These are phyloP conservation scores for Suillus variegatus DNA, from an alignment of 768 basidiomycete genomes.

Conservation along the genomic window DNA sequence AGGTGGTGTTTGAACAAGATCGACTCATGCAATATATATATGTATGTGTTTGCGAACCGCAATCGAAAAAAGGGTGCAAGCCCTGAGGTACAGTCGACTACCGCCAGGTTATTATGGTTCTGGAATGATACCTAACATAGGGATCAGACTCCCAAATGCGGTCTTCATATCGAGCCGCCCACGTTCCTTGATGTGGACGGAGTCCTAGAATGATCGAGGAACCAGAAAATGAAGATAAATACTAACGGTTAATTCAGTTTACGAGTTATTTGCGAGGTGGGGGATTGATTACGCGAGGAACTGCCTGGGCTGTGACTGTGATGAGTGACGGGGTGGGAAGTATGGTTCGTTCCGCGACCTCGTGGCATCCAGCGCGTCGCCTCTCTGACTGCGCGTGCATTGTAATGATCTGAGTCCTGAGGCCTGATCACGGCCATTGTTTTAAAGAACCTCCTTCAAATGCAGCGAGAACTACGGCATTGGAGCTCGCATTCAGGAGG, in stretches of 20 bases:
- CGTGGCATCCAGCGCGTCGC: not conserved
- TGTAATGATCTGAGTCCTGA: not conserved
- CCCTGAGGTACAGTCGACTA: not conserved
- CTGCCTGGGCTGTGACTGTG: not conserved
- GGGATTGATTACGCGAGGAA: constrained; percentile 3
- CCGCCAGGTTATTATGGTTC: not conserved
- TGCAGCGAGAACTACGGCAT: not conserved
- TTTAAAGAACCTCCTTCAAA: not conserved
- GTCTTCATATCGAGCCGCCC: not conserved
- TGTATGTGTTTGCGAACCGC: not conserved
- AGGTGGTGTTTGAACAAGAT: not conserved
- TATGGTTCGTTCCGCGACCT: not conserved
- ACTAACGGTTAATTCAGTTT: constrained; percentile 8
- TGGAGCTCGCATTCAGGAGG: not conserved
- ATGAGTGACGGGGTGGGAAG: not conserved
- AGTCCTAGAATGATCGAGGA: not conserved
- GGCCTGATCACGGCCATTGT: not conserved
- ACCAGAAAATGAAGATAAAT: constrained; percentile 1
- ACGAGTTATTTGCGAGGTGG: not conserved
- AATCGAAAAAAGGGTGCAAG: constrained; percentile 3
- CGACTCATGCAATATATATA: not conserved
- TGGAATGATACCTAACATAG: not conserved
- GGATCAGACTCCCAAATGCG: constrained; percentile 5
- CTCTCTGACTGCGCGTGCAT: constrained; percentile 1
- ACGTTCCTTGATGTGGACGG: constrained; percentile 1